Evolutionary conservation across 2,329 filamentous ascomycete genomes (phyloP).

Genomic region (Clathrospora elynae): DNA sequence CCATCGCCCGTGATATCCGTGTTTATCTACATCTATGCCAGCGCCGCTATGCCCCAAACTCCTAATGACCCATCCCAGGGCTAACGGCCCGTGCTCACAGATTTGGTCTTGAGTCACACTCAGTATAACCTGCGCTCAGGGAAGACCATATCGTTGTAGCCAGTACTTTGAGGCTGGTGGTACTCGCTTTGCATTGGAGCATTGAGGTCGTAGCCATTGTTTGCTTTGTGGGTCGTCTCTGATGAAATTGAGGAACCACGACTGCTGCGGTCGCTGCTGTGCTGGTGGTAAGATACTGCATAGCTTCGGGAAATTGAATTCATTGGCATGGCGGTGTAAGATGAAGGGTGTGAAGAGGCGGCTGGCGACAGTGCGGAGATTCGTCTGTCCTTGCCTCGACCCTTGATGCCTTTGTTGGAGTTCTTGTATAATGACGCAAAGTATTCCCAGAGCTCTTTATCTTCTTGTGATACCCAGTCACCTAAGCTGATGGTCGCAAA

Average conservation of each 20-base stretch:
- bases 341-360: slow-evolving; percentile 31
- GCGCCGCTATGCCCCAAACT: slow-evolving; percentile 12
- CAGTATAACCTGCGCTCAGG: slow-evolving; percentile 45
- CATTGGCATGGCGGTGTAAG: slow-evolving; percentile 30
- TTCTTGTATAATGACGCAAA: slow-evolving; percentile 92
- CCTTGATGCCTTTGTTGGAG: slow-evolving; percentile 98
- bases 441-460: slow-evolving; percentile 81
- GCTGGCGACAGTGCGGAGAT: slow-evolving; percentile 54
- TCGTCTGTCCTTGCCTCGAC: slow-evolving; percentile 81
- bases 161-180: slow-evolving; percentile 27
- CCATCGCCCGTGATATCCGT: slow-evolving; percentile 11
- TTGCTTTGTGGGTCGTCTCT: slow-evolving; percentile 31
- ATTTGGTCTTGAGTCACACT: background rate
- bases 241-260: slow-evolving; percentile 44
- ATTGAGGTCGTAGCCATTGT: slow-evolving; percentile 42
- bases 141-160: slow-evolving; percentile 46
- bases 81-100: background rate
- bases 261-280: slow-evolving; percentile 43
- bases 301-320: slow-evolving; percentile 30
- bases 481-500: slow-evolving; percentile 68
- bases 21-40: slow-evolving; percentile 1
- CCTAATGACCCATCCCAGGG: slow-evolving; percentile 5
- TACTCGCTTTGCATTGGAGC: slow-evolving; percentile 33
- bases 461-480: slow-evolving; percentile 68
- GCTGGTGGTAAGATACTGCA: slow-evolving; percentile 30